Percentiles rank a stretch among this genome's conserved stretches.
phyloP scores from a whole-genome alignment of 495 filamentous ascomycete species.

The Sporormia fimetaria region DNA sequence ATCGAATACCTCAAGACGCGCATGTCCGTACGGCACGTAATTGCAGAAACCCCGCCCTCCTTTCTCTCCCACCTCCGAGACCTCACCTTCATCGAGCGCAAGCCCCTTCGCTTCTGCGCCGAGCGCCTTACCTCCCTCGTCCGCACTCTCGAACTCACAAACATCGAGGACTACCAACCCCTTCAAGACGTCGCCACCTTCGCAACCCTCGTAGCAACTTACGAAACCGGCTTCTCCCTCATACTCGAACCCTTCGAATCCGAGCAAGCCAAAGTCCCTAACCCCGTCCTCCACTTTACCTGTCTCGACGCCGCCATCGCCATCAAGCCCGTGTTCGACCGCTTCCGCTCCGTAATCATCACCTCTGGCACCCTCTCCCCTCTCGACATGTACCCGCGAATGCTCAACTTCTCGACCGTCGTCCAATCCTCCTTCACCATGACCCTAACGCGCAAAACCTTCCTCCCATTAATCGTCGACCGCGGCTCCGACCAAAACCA shows the following conservation, averaged over 20 bases:
- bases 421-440: conserved; percentile 95
- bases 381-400: conserved; percentile 97
- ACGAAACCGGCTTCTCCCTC: conserved; percentile 91
- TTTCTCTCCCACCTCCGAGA: conserved; percentile 92
- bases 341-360: conserved; percentile 95
- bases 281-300: conserved; percentile 89
- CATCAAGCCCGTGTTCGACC: conserved; percentile 94
- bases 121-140: conserved; percentile 92
- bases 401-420: conserved; percentile 85
- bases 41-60: conserved; percentile 89
- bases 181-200: conserved; percentile 98
- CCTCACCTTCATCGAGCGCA: conserved; percentile 93
- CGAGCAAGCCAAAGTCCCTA: conserved; percentile 88
- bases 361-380: conserved; percentile 96
- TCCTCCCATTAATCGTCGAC: conserved; percentile 95
- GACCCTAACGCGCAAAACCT: conserved; percentile 90
- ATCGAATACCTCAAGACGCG: conserved; percentile 97
- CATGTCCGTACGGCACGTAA: conserved; percentile 96
- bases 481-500: conserved; percentile 86
- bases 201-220: conserved; percentile 93
- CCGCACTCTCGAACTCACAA: conserved; percentile 87
- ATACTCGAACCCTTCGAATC: conserved; percentile 96
- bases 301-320: conserved; percentile 97
- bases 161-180: conserved; percentile 94
- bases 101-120: conserved; percentile 89